Evolutionary conservation across 257 asterid species (phyloP), one percentile per base, ranked within the genome.

Genomic region (Solanum gandarillasii): DNA sequence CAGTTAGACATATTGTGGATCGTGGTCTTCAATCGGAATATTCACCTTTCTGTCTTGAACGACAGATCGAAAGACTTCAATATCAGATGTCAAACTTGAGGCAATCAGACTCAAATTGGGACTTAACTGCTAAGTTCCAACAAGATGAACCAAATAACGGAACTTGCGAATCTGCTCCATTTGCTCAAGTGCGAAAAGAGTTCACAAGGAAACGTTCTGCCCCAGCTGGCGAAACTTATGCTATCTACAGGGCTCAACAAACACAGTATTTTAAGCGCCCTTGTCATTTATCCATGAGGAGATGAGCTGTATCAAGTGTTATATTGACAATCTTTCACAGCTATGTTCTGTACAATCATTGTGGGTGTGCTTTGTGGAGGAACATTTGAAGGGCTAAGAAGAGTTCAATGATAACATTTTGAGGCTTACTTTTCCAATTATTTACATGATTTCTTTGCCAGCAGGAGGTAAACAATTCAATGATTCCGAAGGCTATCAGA

Each of bases 1-100:
- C 84, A 31, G 46, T 79, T 71, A 79, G 75, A 48, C 87, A 75
- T 71, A 86, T 88, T 52, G n/a, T 68, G 35, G 84, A 78, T 79
- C 87, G 9, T 68, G 81, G 84, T 67, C 90, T 86, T 86, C 74
- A 88, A 62, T 70, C 76, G 21, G 76, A 87, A 34, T 88, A 88
- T 87, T 88, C 90, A 25, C 88, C 76, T 43, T 85, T 71, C 9
- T 9, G 9, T 31, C 90, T 88, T 32, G 62, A 76, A 86, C 55
- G 7, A 71, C 87, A 55, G 84, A 43, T 88, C 31, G 31, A 67
- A 12, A 38, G 35, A 18, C 82, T 88, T 35, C 83, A 79, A 88
- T 46, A 16, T 38, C 68, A 68, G 35, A 20, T 76, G 68, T 39
- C 86, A 41, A 76, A 67, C 27, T 76, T n/a, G 83, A 88, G 74